Conservation (phyloP, 306 rosid species). For the Erythrophleum fordii region DNA sequence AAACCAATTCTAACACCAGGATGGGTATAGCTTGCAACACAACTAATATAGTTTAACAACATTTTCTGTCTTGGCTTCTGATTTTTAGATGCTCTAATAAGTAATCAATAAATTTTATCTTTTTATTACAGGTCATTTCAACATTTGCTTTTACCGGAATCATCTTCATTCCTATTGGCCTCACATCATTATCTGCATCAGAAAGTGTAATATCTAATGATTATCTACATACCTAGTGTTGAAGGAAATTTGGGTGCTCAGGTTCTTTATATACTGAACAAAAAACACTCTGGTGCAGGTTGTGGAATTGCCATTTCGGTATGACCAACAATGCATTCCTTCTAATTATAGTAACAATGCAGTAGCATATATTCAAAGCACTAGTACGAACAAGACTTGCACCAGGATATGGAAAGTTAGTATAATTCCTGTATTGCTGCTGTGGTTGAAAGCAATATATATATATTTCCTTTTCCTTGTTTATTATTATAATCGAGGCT, state of each 20-base stretch:
- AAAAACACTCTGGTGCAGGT: conserved; percentile 57
- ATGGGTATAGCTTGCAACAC: conserved; percentile 57
- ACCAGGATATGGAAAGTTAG: conserved; percentile 59
- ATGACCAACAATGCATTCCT: conserved; percentile 73
- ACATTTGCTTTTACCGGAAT: conserved; percentile 62
- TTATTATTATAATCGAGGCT: conserved; percentile 16
- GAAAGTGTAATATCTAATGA: conserved; percentile 50
- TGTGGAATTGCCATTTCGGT: conserved; percentile 64
- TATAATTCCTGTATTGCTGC: conserved; percentile 33
- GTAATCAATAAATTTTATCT: not conserved
- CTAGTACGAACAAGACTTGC: conserved; percentile 63
- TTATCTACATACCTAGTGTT: conserved; percentile 3
- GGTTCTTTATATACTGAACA: conserved; percentile 6
- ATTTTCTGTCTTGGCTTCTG: conserved; percentile 6
- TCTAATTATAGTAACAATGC: conserved; percentile 29
- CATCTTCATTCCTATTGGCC: conserved; percentile 75
- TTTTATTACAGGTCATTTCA: conserved; percentile 63
- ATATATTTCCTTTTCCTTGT: not conserved
- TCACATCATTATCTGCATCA: conserved; percentile 75
- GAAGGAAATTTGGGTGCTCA: conserved; percentile 4
- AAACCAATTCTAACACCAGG: conserved; percentile 90
- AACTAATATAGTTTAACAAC: conserved; percentile 1
- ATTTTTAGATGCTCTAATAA: not conserved
- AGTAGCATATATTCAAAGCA: conserved; percentile 57
- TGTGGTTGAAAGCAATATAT: conserved; percentile 2